These are phyloP conservation scores for Dioscorea zingiberensis DNA, from an alignment of 106 monocot species.

Conservation along the genomic window DNA sequence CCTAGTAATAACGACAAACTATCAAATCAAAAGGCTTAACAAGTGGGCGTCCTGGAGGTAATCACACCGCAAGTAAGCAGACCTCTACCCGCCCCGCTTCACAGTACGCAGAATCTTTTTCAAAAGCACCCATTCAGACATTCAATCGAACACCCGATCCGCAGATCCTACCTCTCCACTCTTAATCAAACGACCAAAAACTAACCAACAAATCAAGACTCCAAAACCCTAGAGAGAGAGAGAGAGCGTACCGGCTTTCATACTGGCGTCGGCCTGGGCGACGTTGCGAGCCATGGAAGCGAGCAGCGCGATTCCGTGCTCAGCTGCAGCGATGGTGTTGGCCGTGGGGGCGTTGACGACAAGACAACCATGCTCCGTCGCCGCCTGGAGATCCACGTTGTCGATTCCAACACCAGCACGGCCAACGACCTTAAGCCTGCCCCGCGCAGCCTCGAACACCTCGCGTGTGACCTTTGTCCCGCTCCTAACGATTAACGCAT, in stretches of 20 bases:
- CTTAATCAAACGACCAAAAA: too few species aligned
- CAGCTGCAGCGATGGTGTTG: constrained; percentile 87
- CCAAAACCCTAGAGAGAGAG: background rate
- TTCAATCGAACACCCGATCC: background rate
- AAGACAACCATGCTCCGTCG: constrained; percentile 85
- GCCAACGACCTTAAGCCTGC: constrained; percentile 82
- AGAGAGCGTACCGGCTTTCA: constrained; percentile 67
- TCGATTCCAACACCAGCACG: constrained; percentile 93
- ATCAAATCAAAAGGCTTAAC: too few species aligned
- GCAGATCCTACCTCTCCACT: background rate
- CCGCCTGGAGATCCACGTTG: constrained; percentile 94
- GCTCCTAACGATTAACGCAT: constrained; percentile 88
- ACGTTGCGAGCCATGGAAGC: constrained; percentile 85
- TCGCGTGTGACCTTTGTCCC: constrained; percentile 83
- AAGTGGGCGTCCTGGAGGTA: too few species aligned
- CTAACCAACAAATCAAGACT: too few species aligned
- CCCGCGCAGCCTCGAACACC: constrained; percentile 85
- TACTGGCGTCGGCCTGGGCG: constrained; percentile 71
- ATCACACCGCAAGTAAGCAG: too few species aligned
- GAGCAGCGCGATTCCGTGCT: constrained; percentile 93
- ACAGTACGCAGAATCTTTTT: too few species aligned
- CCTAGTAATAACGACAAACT: too few species aligned
- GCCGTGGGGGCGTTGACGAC: constrained; percentile 95
- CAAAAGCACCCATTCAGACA: too few species aligned
- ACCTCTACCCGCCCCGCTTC: too few species aligned